Percentiles rank a stretch among this genome's conserved stretches.
Conservation (phyloP, 352 stramenopile genomes). For the Poterioochromonas sp. region DNA sequence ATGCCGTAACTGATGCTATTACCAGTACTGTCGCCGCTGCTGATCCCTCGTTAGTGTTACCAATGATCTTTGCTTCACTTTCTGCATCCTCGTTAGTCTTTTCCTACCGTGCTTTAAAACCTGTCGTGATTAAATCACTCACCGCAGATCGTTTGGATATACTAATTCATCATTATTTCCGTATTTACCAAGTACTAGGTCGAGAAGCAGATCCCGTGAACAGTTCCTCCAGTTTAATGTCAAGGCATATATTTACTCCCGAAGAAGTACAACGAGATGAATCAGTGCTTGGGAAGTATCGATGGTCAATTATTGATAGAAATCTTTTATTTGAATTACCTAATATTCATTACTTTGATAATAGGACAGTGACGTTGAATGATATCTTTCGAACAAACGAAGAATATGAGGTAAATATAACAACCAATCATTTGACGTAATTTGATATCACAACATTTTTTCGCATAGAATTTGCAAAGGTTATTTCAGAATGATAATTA, state of each 20-base stretch:
- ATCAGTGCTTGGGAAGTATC: neutral
- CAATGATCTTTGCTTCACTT: conserved; percentile 50
- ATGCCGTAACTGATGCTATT: no score
- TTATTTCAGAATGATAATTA: neutral
- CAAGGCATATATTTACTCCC: neutral
- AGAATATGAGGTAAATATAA: neutral
- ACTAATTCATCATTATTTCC: neutral
- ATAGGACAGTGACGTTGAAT: neutral
- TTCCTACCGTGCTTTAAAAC: conserved; percentile 51
- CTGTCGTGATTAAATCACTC: conserved; percentile 49
- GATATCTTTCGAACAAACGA: neutral
- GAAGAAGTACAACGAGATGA: neutral
- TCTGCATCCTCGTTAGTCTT: conserved; percentile 49
- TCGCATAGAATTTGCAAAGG: neutral
- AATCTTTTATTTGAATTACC: neutral
- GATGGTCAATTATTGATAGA: neutral
- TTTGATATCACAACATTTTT: neutral
- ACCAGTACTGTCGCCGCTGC: no score
- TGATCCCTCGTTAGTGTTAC: conserved; percentile 46
- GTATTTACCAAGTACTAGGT: neutral
- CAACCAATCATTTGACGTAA: neutral
- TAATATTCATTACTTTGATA: neutral
- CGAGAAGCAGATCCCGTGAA: neutral
- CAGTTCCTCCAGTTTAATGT: no score
- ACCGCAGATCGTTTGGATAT: conserved; percentile 38